phyloP scores from a whole-genome alignment of 495 filamentous ascomycete genomes.

The Talaromyces borbonicus region DNA sequence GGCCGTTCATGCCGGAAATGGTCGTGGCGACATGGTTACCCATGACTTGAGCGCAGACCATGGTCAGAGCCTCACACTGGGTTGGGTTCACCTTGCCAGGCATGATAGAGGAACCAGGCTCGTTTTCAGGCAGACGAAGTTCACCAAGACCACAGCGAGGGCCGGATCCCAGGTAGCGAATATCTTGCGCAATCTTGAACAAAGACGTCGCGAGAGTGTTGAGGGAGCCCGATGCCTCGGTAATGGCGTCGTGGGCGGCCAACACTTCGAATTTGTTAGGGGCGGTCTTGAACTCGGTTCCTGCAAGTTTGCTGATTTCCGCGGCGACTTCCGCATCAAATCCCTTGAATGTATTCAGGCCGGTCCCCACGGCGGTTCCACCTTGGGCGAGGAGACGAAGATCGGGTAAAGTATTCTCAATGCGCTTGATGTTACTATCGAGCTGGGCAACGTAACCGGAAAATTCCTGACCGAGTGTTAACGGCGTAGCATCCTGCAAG shows the following conservation, averaged over 20 bases:
- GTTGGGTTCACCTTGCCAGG: constrained; percentile 99
- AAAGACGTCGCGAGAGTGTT: constrained; percentile 90
- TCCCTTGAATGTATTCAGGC: constrained; percentile 93
- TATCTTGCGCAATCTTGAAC: constrained; percentile 97
- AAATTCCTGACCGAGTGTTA: constrained; percentile 96
- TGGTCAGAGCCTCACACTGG: constrained; percentile 94
- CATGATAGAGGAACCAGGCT: constrained; percentile 97
- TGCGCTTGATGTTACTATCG: constrained; percentile 78
- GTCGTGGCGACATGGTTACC: constrained; percentile 90
- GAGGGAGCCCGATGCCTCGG: constrained; percentile 84
- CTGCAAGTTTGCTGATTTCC: constrained; percentile 86
- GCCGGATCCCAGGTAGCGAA: constrained; percentile 92
- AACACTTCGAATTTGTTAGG: constrained; percentile 99
- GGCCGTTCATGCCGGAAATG: constrained; percentile 90
- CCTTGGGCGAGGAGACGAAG: constrained; percentile 86
- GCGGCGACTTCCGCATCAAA: constrained; percentile 87
- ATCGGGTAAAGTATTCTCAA: constrained; percentile 72
- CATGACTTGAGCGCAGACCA: constrained; percentile 96
- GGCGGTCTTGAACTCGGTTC: constrained; percentile 86
- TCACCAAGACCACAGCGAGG: constrained; percentile 94
- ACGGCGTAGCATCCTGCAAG: constrained; percentile 91
- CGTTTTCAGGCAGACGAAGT: constrained; percentile 88
- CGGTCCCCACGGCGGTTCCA: constrained; percentile 94
- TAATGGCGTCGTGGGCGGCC: constrained; percentile 93
- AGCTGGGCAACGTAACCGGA: constrained; percentile 95